Evolutionary conservation across 2,329 filamentous ascomycete species (phyloP).

Genomic region (Metarhizium robertsii): DNA sequence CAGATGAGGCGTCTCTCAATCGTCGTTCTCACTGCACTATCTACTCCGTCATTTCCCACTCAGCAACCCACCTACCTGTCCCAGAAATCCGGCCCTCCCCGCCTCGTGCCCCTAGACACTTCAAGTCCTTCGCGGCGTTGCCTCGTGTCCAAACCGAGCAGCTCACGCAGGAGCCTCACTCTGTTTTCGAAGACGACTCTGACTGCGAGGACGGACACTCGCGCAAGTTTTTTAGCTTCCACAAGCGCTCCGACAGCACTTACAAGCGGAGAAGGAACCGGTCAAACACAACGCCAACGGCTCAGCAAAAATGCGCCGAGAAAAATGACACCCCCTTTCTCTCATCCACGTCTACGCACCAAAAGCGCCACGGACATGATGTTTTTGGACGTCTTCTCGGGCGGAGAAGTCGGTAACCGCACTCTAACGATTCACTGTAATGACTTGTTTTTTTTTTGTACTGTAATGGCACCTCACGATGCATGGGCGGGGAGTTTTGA

Average conservation of each 20-base stretch:
- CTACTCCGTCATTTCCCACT: conserved; percentile 14
- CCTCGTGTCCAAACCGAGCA: conserved; percentile 14
- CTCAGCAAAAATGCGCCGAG: not conserved
- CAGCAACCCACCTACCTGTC: conserved; percentile 14
- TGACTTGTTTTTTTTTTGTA: not conserved
- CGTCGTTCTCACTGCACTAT: conserved; percentile 7
- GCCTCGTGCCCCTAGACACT: conserved; percentile 13
- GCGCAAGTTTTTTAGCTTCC: conserved; percentile 31
- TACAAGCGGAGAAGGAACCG: conserved; percentile 10
- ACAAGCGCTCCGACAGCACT: conserved; percentile 27
- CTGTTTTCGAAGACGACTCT: conserved; percentile 40
- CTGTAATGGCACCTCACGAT: not conserved
- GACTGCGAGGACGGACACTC: conserved; percentile 24
- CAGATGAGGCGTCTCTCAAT: not conserved
- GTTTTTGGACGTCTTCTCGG: conserved; percentile 29
- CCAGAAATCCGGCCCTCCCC: conserved; percentile 8
- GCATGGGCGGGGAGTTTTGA: not conserved
- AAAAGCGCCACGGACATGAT: conserved; percentile 22
- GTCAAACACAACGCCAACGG: not conserved
- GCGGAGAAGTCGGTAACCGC: conserved; percentile 16
- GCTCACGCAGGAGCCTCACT: conserved; percentile 21
- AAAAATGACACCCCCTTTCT: not conserved
- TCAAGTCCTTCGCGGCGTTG: conserved; percentile 16
- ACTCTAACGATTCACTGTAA: too few relatives aligned
- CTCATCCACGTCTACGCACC: not conserved